Percentiles rank a stretch among this genome's conserved stretches.
phyloP scores from a whole-genome alignment of 2,329 filamentous ascomycete species.

The Fusarium transvaalense region DNA sequence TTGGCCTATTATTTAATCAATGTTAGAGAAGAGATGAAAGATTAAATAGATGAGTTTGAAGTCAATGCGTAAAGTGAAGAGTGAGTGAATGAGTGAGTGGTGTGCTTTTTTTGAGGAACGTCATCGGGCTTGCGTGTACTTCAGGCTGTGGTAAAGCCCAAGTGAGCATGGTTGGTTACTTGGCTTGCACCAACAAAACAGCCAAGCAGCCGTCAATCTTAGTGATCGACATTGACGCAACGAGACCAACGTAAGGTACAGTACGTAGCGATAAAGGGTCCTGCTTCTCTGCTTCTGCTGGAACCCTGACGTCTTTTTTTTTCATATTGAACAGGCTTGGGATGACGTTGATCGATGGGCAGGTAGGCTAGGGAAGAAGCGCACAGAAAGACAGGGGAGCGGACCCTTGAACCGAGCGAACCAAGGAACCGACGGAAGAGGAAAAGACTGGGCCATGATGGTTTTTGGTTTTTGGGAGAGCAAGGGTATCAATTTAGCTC shows the following conservation, averaged over 20 bases:
- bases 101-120: conserved; percentile 29
- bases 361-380: conserved; percentile 26
- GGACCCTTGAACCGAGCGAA: conserved; percentile 6
- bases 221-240: conserved; percentile 44
- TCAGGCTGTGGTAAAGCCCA: conserved; percentile 20
- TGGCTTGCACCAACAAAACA: conserved; percentile 39
- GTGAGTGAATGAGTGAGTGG: neutral
- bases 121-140: conserved; percentile 46
- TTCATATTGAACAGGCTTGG: conserved; percentile 11
- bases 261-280: conserved; percentile 35
- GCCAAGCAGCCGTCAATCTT: conserved; percentile 25
- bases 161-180: conserved; percentile 18
- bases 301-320: conserved; percentile 36
- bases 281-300: conserved; percentile 8
- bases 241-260: conserved; percentile 5
- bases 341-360: conserved; percentile 40
- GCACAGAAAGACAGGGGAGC: conserved; percentile 5
- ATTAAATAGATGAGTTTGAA: neutral
- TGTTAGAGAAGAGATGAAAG: conserved; percentile 1
- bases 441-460: conserved; percentile 31
- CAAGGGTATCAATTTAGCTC: conserved; percentile 16
- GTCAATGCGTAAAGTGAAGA: neutral
- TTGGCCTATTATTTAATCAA: conserved; percentile 63
- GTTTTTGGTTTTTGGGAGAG: conserved; percentile 18
- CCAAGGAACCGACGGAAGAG: conserved; percentile 20